A percentile compares a stretch with the other conserved stretches of the same genome.
These are phyloP conservation scores for Farysia itapuensis DNA, from an alignment of 1,284 basidiomycete species.

Conservation along the genomic window DNA sequence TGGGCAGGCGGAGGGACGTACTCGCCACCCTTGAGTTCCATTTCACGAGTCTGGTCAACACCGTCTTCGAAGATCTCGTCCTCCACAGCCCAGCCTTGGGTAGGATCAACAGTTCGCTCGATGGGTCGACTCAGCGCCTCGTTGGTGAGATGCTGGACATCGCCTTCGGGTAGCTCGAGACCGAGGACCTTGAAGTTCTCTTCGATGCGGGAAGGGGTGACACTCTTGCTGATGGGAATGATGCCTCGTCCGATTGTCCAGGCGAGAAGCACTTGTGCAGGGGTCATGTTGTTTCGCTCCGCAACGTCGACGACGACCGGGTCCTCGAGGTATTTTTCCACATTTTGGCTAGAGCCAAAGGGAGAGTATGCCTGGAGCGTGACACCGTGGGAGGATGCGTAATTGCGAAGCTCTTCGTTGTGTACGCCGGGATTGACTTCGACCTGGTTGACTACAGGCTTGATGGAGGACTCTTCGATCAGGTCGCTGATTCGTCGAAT, in stretches of 20 bases:
- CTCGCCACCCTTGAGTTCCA: slow-evolving; percentile 36
- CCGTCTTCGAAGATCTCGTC: slow-evolving; percentile 54
- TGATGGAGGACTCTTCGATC: slow-evolving; percentile 30
- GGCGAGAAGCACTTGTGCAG: slow-evolving; percentile 45
- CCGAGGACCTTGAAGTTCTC: slow-evolving; percentile 41
- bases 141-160: slow-evolving; percentile 46
- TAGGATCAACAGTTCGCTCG: slow-evolving; percentile 48
- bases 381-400: slow-evolving; percentile 62
- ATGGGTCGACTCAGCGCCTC: slow-evolving; percentile 42
- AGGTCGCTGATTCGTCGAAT: slow-evolving; percentile 44
- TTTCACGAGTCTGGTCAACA: slow-evolving; percentile 43
- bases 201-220: slow-evolving; percentile 39
- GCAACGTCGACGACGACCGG: slow-evolving; percentile 46
- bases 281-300: slow-evolving; percentile 45
- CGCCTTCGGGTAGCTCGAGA: slow-evolving; percentile 35
- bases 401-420: slow-evolving; percentile 76
- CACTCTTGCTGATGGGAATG: slow-evolving; percentile 42
- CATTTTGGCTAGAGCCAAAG: slow-evolving; percentile 44
- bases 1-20: slow-evolving; percentile 40
- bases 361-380: slow-evolving; percentile 51
- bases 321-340: slow-evolving; percentile 37
- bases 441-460: slow-evolving; percentile 54
- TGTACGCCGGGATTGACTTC: slow-evolving; percentile 62
- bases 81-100: slow-evolving; percentile 42
- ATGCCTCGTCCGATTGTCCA: slow-evolving; percentile 49